These are phyloP conservation scores for Aphanomyces euteiches DNA, from an alignment of 352 stramenopile genomes.

Conservation along the genomic window DNA sequence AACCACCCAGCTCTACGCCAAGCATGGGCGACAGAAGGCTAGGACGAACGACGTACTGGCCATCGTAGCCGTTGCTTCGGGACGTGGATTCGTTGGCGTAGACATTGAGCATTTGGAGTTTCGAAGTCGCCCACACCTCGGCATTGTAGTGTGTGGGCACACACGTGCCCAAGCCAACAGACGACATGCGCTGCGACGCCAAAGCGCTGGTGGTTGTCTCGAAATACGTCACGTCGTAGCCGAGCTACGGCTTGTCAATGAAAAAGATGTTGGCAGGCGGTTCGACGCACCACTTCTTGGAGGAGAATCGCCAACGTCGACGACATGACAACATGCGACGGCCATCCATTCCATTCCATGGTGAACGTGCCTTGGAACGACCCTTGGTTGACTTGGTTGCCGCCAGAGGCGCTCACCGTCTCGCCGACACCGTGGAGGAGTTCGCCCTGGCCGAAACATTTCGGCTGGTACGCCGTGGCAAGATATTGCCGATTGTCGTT, in stretches of 20 bases:
- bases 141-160: constrained; percentile 55
- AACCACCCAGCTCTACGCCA: constrained; percentile 44
- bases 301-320: constrained; percentile 6
- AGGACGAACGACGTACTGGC: constrained; percentile 1
- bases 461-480: neutral
- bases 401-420: neutral
- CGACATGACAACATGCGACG: constrained; percentile 4
- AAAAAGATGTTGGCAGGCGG: neutral
- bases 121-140: constrained; percentile 48
- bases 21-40: neutral
- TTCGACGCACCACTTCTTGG: constrained; percentile 22
- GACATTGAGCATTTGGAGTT: constrained; percentile 37
- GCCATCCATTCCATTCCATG: constrained; percentile 21
- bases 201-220: neutral
- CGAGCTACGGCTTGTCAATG: constrained; percentile 6
- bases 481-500: constrained; percentile 8
- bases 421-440: constrained; percentile 15
- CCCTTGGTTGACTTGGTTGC: neutral
- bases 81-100: constrained; percentile 46
- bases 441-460: neutral
- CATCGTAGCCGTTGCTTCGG: constrained; percentile 12
- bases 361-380: constrained; percentile 15
- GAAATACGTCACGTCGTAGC: constrained; percentile 24
- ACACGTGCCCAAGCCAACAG: constrained; percentile 35
- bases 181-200: constrained; percentile 11